phyloP scores from a whole-genome alignment of 768 basidiomycete species.

The Macrolepiota fuliginosa region DNA sequence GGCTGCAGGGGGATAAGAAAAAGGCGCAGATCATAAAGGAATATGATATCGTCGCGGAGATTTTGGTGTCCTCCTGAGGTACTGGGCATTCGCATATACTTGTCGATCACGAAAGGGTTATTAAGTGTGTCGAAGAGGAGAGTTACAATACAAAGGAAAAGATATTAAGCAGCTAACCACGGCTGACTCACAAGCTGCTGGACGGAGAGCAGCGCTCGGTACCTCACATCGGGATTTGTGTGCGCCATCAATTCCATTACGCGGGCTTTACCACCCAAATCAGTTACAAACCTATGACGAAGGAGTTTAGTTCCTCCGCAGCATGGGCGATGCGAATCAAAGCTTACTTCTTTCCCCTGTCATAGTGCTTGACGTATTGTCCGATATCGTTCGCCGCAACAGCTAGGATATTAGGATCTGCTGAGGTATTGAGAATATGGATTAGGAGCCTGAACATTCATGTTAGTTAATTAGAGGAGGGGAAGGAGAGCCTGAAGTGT shows the following conservation, averaged over 20 bases:
- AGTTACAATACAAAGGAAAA: background rate
- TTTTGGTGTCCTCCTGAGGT: constrained; percentile 49
- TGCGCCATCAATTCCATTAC: constrained; percentile 95
- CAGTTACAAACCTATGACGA: constrained; percentile 65
- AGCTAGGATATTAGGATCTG: constrained; percentile 77
- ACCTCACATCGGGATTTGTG: constrained; percentile 83
- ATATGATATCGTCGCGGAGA: constrained; percentile 69
- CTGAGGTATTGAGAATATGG: constrained; percentile 63
- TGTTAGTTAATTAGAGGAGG: background rate
- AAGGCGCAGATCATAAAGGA: constrained; percentile 59
- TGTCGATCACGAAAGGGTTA: background rate
- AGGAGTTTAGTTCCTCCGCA: background rate
- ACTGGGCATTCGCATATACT: background rate
- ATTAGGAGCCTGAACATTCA: constrained; percentile 59
- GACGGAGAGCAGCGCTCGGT: constrained; percentile 87
- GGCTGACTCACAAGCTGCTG: constrained; percentile 91
- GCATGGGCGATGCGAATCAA: background rate
- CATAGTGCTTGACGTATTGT: constrained; percentile 90
- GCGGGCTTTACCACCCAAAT: constrained; percentile 81
- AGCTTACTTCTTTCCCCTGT: constrained; percentile 87
- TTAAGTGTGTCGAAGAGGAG: background rate
- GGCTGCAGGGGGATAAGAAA: constrained; percentile 19
- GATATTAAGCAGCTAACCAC: constrained; percentile 56
- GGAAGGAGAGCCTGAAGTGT: constrained; percentile 15
- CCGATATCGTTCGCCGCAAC: constrained; percentile 94